A percentile compares a stretch with the other conserved stretches of the same genome.
These are phyloP conservation scores for Zalaria sp. DNA, from an alignment of 2,329 filamentous ascomycete genomes.

Conservation along the genomic window DNA sequence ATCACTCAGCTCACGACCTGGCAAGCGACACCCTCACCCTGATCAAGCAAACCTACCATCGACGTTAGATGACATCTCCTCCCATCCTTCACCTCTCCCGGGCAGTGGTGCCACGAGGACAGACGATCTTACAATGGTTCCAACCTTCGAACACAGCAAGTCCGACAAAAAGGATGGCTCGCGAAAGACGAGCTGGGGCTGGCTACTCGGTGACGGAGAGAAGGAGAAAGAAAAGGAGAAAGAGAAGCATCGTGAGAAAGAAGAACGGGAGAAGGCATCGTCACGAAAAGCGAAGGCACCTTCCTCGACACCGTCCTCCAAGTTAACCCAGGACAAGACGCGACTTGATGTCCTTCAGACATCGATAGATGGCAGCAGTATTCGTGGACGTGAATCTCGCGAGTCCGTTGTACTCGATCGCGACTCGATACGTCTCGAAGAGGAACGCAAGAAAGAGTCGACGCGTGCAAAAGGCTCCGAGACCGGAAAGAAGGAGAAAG, in stretches of 20 bases:
- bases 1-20: slow-evolving; percentile 23
- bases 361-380: slow-evolving; percentile 52
- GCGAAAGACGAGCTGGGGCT: slow-evolving; percentile 75
- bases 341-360: slow-evolving; percentile 76
- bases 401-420: slow-evolving; percentile 79
- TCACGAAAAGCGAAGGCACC: slow-evolving; percentile 5
- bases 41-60: slow-evolving; percentile 5
- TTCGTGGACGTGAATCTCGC: slow-evolving; percentile 52
- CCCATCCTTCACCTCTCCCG: slow-evolving; percentile 53
- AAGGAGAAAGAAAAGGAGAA: slow-evolving; percentile 48
- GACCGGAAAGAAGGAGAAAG: slow-evolving; percentile 59
- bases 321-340: slow-evolving; percentile 61
- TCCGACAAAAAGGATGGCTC: slow-evolving; percentile 51
- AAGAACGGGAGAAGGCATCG: slow-evolving; percentile 6
- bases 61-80: slow-evolving; percentile 50
- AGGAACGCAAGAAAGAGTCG: slow-evolving; percentile 71
- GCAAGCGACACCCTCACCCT: background rate
- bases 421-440: slow-evolving; percentile 58
- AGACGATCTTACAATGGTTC: slow-evolving; percentile 67
- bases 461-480: slow-evolving; percentile 54
- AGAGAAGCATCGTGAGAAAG: slow-evolving; percentile 14
- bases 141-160: slow-evolving; percentile 60
- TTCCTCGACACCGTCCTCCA: slow-evolving; percentile 11
- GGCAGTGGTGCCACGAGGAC: slow-evolving; percentile 54
- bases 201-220: slow-evolving; percentile 56